Percentiles rank a stretch among this genome's conserved stretches.
These are phyloP conservation scores for Atkinsonella texensis DNA, from an alignment of 2,329 filamentous ascomycete genomes.

Conservation along the genomic window DNA sequence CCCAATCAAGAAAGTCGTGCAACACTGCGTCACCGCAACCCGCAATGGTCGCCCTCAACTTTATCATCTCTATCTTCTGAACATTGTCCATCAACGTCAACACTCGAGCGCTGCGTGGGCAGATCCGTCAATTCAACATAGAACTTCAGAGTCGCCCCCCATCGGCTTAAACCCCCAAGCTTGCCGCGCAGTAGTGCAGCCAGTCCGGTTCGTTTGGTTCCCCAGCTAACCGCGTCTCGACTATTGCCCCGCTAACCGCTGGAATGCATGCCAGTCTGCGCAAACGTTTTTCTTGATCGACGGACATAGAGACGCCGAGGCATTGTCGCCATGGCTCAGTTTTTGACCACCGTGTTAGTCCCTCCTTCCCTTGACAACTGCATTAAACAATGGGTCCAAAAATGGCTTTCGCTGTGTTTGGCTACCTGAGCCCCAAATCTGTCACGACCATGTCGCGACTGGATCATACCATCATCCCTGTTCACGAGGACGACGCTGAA, in stretches of 20 bases:
- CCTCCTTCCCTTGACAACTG: conserved; percentile 2
- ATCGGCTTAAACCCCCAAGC: no score
- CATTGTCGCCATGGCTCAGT: conserved; percentile 25
- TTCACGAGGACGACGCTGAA: conserved; percentile 15
- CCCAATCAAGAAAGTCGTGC: conserved; percentile 8
- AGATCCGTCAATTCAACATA: neutral
- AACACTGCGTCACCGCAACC: conserved; percentile 6
- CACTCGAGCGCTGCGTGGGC: neutral
- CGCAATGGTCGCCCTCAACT: neutral
- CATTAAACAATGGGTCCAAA: conserved; percentile 8
- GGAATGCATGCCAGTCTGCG: conserved; percentile 21
- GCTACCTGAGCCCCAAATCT: conserved; percentile 22
- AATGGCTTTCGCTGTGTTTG: conserved; percentile 14
- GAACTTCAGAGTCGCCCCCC: neutral
- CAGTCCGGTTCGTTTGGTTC: neutral
- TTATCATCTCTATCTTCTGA: conserved; percentile 2
- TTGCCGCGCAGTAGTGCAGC: neutral
- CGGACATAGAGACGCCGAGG: conserved; percentile 3
- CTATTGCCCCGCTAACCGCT: conserved; percentile 29
- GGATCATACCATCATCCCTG: conserved; percentile 19
- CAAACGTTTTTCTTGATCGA: conserved; percentile 6
- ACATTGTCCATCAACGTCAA: neutral
- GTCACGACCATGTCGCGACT: conserved; percentile 19
- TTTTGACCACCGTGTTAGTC: conserved; percentile 32
- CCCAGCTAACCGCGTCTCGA: neutral